Evolutionary conservation across 129 eudicot genomes (phyloP), one percentile per base, ranked within the genome.

Genomic region (Flaveria sonorensis): DNA sequence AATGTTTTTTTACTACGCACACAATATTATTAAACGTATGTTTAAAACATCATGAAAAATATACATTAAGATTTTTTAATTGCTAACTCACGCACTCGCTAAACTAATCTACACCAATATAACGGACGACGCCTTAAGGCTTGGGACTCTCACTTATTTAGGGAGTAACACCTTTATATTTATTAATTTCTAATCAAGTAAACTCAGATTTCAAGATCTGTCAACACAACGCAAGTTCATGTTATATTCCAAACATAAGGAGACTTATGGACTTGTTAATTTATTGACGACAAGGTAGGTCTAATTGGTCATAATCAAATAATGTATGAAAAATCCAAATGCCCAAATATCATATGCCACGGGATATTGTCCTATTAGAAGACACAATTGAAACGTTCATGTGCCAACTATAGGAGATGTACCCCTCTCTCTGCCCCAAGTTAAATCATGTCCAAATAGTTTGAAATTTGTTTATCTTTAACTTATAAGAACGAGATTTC

Each of bases 341-440:
- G 21, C 69, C 28, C 50, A 40, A 40, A 73, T 73, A 65, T 73
- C 15, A 43, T 71, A 65, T 52, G 75, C 61, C 79, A 73, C 75
- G 70, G 62, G 19, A 53, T 23, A 56, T 40, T 66, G 84, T 80
- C 79, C 26, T 73, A 80, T 73, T 66, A 43, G 75, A 67, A 28
- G 79, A 73, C 84, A 80, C 70, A 43, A 42, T 64, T 55, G 70
- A 80, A 57, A 63, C 53, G 11, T 55, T 80, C 79, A 80, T 80
- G 79, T 73, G 70, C 79, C 46, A 73, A 73, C 40, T 43, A 8
- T 51, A 32, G 26, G 68, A 53, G 48, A 72, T 21, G 20, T 23
- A 53, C 51, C 46, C 75, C 68, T 32, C 3, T 69, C 66, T 52
- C 23, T 23, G 43, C 51, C 48, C 21, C 45, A 6, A 5, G 2